Base-by-base conservation (phyloP, 192 early-diverging fungal species). In the Rhizophlyctis rosea region DNA sequence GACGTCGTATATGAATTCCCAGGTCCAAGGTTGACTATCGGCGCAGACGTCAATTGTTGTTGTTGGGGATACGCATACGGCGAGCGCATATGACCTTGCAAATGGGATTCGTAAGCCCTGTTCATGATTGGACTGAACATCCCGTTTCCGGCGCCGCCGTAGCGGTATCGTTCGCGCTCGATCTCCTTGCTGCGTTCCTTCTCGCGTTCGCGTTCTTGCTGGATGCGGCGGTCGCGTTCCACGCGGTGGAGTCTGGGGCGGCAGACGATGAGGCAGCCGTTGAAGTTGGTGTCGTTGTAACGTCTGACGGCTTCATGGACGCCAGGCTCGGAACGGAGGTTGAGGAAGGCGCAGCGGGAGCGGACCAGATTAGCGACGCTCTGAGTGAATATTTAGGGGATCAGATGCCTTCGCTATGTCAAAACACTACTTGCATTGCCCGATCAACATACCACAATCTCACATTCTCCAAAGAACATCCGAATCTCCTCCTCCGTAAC, bases 271-370 rank as follows among this genome's bases (percentile, higher is more conserved):
- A 32, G 27, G 27, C 67, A 69, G 16, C 67, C 67, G 16, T 55
- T 34, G 36, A 69, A 69, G 3, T n/a, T 13, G n/a, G 36, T 13
- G 29, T 66, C 34, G 34, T 69, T 24, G 52, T 56, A 69, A 2
- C 7, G 14, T 7, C 54, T 57, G 50, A 69, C 48, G 36, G 67
- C 61, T 29, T 11, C 24, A 16, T 53, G 33, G 14, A 66, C 61
- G 11, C 54, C 62, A 1, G 25, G 25, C 24, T n/a, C 21, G n/a
- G 62, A 56, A 5, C 16, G 16, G 28, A 69, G 32, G 51, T 69
- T 69, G 44, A 69, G 14, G 34, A 66, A 69, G n/a, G 62, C 59
- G 48, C 59, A 66, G 32, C 62, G 67, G 31, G 62, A 65, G 3
- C 32, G 25, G 18, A 39, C 7, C 3, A 69, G 33, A 27, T 65